phyloP scores from a whole-genome alignment of 108 stramenopile species.

The Nitzschia sp. region DNA sequence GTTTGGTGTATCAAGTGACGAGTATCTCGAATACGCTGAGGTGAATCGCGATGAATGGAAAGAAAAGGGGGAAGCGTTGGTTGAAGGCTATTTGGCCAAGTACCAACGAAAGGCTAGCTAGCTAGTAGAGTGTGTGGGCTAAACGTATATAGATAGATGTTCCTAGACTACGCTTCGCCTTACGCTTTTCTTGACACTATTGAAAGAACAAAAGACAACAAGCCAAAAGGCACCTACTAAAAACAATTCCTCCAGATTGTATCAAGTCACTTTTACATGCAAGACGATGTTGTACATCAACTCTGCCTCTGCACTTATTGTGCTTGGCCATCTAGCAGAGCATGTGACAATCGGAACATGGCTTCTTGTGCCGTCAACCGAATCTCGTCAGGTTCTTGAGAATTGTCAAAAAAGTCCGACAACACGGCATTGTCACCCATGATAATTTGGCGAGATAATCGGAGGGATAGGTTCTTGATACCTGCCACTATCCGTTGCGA shows the following conservation, averaged over 20 bases:
- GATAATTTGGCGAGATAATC: constrained; percentile 54
- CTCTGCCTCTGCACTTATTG: not conserved
- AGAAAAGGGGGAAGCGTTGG: not conserved
- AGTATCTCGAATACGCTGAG: constrained; percentile 6
- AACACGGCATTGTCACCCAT: constrained; percentile 52
- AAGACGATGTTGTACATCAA: not conserved
- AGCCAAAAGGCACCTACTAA: too few species aligned
- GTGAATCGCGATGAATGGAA: constrained; percentile 10
- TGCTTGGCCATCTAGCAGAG: constrained; percentile 42
- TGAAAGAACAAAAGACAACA: too few species aligned
- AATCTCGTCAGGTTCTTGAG: constrained; percentile 28
- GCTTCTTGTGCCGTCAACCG: constrained; percentile 37
- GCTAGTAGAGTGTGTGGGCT: too few species aligned
- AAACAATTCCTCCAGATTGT: too few species aligned
- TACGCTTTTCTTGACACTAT: too few species aligned
- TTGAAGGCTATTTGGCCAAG: not conserved
- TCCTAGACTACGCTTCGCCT: too few species aligned
- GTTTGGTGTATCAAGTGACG: constrained; percentile 2
- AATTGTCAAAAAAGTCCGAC: constrained; percentile 52
- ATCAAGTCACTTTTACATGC: too few species aligned
- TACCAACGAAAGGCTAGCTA: too few species aligned
- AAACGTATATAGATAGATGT: too few species aligned
- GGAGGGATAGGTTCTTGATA: constrained; percentile 44
- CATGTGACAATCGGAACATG: constrained; percentile 53
- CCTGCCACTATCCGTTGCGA: constrained; percentile 61